Conservation (phyloP, 2,329 filamentous ascomycete species). For the Beauveria caledonica region DNA sequence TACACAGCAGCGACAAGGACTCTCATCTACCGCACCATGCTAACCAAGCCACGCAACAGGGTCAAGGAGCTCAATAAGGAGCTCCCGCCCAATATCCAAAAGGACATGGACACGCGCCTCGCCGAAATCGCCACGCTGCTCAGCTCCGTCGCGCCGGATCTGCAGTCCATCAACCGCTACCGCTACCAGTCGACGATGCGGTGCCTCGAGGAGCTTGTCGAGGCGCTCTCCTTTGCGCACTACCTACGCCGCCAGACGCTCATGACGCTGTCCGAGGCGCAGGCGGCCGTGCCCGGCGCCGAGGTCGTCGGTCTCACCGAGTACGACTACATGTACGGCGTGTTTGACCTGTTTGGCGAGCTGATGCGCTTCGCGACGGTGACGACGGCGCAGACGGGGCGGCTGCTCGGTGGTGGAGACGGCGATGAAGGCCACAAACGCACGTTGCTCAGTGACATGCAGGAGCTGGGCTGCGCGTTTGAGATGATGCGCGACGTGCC, state of each 20-base stretch:
- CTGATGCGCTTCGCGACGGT: slow-evolving; percentile 96
- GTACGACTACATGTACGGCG: slow-evolving; percentile 80
- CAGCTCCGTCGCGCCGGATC: slow-evolving; percentile 57
- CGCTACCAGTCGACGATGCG: slow-evolving; percentile 75
- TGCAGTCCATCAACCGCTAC: slow-evolving; percentile 70
- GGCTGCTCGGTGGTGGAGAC: slow-evolving; percentile 28
- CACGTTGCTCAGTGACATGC: slow-evolving; percentile 72
- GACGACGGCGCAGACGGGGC: slow-evolving; percentile 67
- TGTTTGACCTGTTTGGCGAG: slow-evolving; percentile 93
- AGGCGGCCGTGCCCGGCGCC: slow-evolving; percentile 37
- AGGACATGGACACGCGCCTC: slow-evolving; percentile 62
- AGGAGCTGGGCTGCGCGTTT: slow-evolving; percentile 66
- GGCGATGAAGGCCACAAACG: slow-evolving; percentile 23
- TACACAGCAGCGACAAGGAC: slow-evolving; percentile 14
- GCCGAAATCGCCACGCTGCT: slow-evolving; percentile 65
- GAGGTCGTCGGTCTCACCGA: slow-evolving; percentile 54
- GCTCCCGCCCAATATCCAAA: slow-evolving; percentile 60
- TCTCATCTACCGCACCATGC: background rate
- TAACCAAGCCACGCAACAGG: slow-evolving; percentile 31
- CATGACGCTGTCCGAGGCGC: slow-evolving; percentile 58
- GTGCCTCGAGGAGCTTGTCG: slow-evolving; percentile 89
- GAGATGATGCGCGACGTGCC: slow-evolving; percentile 60
- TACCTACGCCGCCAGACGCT: slow-evolving; percentile 74
- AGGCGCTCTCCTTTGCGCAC: slow-evolving; percentile 80
- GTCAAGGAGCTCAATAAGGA: slow-evolving; percentile 54